phyloP scores from a whole-genome alignment of 2,329 filamentous ascomycete species.

The Corynespora cassiicola region DNA sequence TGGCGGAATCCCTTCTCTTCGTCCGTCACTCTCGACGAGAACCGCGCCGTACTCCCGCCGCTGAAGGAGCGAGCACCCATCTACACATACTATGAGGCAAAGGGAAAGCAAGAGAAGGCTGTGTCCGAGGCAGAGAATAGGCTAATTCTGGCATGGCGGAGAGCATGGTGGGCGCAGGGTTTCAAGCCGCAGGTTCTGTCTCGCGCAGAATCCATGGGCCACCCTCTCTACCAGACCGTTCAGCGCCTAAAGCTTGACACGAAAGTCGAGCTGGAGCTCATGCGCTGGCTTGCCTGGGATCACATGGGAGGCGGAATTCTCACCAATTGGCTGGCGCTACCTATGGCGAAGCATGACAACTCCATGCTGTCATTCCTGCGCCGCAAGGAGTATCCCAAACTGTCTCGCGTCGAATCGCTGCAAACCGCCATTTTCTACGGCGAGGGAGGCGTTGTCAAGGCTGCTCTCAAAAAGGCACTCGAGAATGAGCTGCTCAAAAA shows the following conservation, averaged over 20 bases:
- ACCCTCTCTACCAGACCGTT: constrained; percentile 77
- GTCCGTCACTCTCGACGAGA: constrained; percentile 78
- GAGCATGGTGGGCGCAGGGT: constrained; percentile 94
- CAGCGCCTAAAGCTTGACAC: constrained; percentile 55
- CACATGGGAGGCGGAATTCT: constrained; percentile 86
- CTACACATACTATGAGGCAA: constrained; percentile 89
- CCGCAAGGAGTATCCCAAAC: constrained; percentile 73
- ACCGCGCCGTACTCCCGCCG: constrained; percentile 81
- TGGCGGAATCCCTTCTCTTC: constrained; percentile 93
- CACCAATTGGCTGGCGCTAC: constrained; percentile 78
- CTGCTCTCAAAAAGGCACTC: constrained; percentile 50
- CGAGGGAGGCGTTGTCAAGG: constrained; percentile 58
- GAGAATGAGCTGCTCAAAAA: constrained; percentile 61
- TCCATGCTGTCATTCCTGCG: constrained; percentile 74
- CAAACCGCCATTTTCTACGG: constrained; percentile 77
- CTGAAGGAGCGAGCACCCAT: constrained; percentile 73
- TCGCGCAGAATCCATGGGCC: constrained; percentile 79
- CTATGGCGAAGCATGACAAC: constrained; percentile 81
- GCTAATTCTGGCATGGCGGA: constrained; percentile 84
- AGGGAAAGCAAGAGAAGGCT: constrained; percentile 66
- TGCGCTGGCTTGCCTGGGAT: constrained; percentile 92
- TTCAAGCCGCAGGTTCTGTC: constrained; percentile 86
- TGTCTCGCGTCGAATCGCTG: constrained; percentile 77
- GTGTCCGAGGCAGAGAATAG: constrained; percentile 76
- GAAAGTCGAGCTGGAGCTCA: constrained; percentile 63